These are phyloP conservation scores for Huiozyma sinensis DNA, from an alignment of 805 yeast genomes.

Conservation along the genomic window DNA sequence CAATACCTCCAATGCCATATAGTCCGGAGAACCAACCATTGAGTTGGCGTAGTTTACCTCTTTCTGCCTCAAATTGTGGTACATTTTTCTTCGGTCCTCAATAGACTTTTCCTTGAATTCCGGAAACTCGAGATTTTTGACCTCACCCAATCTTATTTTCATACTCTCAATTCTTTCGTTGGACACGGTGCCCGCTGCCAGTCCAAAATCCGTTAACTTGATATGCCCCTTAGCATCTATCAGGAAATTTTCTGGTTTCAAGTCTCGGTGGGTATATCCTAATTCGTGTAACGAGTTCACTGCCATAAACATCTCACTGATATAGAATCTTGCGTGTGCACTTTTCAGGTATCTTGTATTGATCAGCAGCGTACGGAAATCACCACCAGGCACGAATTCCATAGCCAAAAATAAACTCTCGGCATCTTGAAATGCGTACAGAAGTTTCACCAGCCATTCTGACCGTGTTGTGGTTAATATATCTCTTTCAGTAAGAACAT, in stretches of 20 bases:
- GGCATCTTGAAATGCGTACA: slow-evolving; percentile 90
- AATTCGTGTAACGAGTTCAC: slow-evolving; percentile 88
- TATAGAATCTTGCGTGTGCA: slow-evolving; percentile 89
- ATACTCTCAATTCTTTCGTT: slow-evolving; percentile 88
- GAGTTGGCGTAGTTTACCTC: slow-evolving; percentile 87
- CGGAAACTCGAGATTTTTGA: slow-evolving; percentile 64
- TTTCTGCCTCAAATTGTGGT: slow-evolving; percentile 59
- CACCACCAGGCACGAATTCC: slow-evolving; percentile 99
- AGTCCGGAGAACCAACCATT: slow-evolving; percentile 96
- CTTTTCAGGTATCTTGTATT: slow-evolving; percentile 90
- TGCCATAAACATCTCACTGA: slow-evolving; percentile 93
- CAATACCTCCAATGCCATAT: slow-evolving; percentile 95
- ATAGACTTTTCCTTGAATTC: slow-evolving; percentile 59
- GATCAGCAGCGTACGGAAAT: slow-evolving; percentile 85
- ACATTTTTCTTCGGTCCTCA: slow-evolving; percentile 77
- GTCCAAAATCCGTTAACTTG: slow-evolving; percentile 80
- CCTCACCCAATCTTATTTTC: slow-evolving; percentile 58
- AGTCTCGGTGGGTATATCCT: slow-evolving; percentile 93
- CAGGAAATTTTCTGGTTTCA: slow-evolving; percentile 88
- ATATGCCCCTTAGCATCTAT: slow-evolving; percentile 70
- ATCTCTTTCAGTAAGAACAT: slow-evolving; percentile 92
- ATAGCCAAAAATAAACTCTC: slow-evolving; percentile 88
- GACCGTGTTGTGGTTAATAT: slow-evolving; percentile 91
- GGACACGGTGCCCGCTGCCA: slow-evolving; percentile 93
- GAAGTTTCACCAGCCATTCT: slow-evolving; percentile 89